phyloP scores from a whole-genome alignment of 139 green algal species.

The Parachlorella kessleri region DNA sequence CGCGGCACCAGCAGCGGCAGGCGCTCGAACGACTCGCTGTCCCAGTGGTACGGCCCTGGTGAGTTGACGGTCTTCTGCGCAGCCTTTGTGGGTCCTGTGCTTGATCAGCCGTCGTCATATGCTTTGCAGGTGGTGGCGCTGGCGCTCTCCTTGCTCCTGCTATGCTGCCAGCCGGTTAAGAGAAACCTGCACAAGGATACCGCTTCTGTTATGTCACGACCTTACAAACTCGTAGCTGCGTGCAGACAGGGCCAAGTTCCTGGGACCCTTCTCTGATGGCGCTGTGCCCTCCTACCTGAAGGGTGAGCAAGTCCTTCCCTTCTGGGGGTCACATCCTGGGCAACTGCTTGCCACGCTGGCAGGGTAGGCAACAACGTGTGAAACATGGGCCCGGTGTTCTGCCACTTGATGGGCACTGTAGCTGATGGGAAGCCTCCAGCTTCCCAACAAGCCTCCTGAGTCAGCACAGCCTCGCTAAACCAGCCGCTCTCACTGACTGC shows the following conservation, averaged over 20 bases:
- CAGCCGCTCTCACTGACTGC: not conserved
- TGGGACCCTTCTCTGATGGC: slow-evolving; percentile 74
- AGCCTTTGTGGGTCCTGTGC: too few relatives aligned
- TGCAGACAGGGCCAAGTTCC: slow-evolving; percentile 63
- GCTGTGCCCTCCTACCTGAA: slow-evolving; percentile 80
- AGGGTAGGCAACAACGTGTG: too few relatives aligned
- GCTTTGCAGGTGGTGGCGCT: too few relatives aligned
- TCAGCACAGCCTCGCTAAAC: not conserved
- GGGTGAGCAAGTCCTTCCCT: slow-evolving; percentile 55
- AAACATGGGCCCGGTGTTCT: not conserved
- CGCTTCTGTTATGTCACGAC: not conserved
- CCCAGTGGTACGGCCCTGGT: too few relatives aligned
- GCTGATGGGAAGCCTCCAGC: not conserved
- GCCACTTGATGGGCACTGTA: too few relatives aligned
- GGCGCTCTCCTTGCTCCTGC: too few relatives aligned
- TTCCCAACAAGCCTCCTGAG: not conserved
- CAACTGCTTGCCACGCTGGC: not conserved
- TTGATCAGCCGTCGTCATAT: too few relatives aligned
- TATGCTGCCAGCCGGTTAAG: not conserved
- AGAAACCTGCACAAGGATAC: too few relatives aligned
- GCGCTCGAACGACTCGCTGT: too few relatives aligned
- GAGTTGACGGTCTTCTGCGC: too few relatives aligned
- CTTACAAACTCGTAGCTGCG: not conserved
- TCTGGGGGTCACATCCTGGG: too few relatives aligned
- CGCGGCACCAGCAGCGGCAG: too few relatives aligned